A percentile compares a stretch with the other conserved stretches of the same genome.
phyloP scores from a whole-genome alignment of 345 rosid genomes.

The Hibiscus trionum region DNA sequence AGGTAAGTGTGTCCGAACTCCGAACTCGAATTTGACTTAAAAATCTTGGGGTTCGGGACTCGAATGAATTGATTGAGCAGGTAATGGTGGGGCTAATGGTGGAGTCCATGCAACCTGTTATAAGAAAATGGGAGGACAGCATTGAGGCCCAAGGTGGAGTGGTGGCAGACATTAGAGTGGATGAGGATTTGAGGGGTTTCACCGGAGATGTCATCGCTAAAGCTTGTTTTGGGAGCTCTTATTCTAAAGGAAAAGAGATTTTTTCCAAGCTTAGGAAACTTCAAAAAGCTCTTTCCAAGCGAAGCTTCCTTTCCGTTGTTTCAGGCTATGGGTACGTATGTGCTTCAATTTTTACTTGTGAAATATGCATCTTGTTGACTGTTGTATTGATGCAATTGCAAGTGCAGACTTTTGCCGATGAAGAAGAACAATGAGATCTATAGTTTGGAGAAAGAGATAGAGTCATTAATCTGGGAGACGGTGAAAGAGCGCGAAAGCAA shows the following conservation, averaged over 20 bases:
- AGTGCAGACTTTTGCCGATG: conserved; percentile 26
- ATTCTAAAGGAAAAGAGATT: conserved; percentile 39
- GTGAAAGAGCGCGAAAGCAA: conserved; percentile 46
- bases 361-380: no score
- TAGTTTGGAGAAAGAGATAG: conserved; percentile 54
- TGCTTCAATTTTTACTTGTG: no score
- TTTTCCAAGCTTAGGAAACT: conserved; percentile 43
- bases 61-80: conserved; percentile 14
- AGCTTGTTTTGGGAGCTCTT: conserved; percentile 51
- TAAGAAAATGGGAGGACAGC: conserved; percentile 47
- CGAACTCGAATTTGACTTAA: no score
- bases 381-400: neutral
- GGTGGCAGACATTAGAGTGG: conserved; percentile 38
- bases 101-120: conserved; percentile 34
- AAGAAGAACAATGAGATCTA: conserved; percentile 31
- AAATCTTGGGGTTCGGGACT: no score
- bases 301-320: conserved; percentile 20
- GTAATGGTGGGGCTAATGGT: conserved; percentile 66
- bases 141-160: conserved; percentile 20
- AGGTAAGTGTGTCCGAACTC: conserved; percentile 26
- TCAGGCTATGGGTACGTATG: conserved; percentile 18
- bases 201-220: conserved; percentile 50
- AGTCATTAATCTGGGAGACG: conserved; percentile 62
- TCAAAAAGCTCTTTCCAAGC: conserved; percentile 26
- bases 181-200: conserved; percentile 35